phyloP scores from a whole-genome alignment of 2,329 filamentous ascomycete genomes.

The Neonectria magnoliae region DNA sequence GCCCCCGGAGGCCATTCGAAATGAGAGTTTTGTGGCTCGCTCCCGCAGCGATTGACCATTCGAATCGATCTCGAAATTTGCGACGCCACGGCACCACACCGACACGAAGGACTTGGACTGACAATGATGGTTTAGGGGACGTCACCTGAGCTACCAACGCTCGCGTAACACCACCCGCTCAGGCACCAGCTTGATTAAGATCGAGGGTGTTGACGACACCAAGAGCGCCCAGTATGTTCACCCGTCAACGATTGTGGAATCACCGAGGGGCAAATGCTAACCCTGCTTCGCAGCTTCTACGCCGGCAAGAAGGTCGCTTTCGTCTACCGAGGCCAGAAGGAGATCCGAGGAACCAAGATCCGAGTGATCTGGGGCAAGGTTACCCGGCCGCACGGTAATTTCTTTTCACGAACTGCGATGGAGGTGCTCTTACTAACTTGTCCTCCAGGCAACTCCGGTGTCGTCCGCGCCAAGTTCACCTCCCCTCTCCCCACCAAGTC shows the following conservation, averaged over 20 bases:
- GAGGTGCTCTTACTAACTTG: constrained; percentile 28
- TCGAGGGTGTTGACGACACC: constrained; percentile 95
- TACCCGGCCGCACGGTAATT: constrained; percentile 90
- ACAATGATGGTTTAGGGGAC: constrained; percentile 72
- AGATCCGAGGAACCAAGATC: constrained; percentile 98
- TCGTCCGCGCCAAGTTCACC: constrained; percentile 97
- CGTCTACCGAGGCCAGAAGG: constrained; percentile 95
- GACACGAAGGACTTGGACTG: constrained; percentile 42
- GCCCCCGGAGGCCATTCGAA: constrained; percentile 29
- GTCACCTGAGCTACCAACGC: constrained; percentile 98
- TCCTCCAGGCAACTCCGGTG: constrained; percentile 86
- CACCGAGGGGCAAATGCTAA: constrained; percentile 39
- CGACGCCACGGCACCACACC: constrained; percentile 37
- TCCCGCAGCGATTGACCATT: constrained; percentile 26
- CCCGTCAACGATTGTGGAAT: background rate
- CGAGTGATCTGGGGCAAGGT: constrained; percentile 99
- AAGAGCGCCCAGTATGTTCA: constrained; percentile 82
- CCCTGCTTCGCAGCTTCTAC: constrained; percentile 76
- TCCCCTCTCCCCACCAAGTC: constrained; percentile 95
- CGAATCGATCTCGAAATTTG: constrained; percentile 38
- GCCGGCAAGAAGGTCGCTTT: constrained; percentile 98
- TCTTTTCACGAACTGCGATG: background rate
- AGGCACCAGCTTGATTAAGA: constrained; percentile 94
- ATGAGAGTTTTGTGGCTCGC: constrained; percentile 20
- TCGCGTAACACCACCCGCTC: constrained; percentile 92